phyloP scores from a whole-genome alignment of 1,284 basidiomycete species.

The Microbotryum violaceum region DNA sequence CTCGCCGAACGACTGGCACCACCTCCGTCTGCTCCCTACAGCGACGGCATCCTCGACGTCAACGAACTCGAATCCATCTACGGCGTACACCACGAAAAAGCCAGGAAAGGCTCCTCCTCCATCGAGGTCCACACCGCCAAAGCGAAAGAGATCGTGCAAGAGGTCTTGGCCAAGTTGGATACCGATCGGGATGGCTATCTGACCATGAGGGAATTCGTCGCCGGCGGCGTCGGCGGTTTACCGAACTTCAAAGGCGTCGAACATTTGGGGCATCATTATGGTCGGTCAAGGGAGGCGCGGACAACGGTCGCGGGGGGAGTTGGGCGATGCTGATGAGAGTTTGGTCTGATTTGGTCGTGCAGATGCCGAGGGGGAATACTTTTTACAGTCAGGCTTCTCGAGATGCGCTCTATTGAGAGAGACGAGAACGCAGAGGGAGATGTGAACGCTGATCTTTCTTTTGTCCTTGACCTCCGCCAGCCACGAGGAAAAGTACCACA shows the following conservation, averaged over 20 bases:
- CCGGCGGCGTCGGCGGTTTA: conserved; percentile 64
- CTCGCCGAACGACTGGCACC: too few relatives aligned
- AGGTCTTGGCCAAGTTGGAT: conserved; percentile 69
- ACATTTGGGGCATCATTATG: conserved; percentile 87
- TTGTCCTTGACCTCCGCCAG: conserved; percentile 64
- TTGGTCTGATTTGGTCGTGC: not conserved
- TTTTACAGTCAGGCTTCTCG: conserved; percentile 27
- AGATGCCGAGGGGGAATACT: conserved; percentile 49
- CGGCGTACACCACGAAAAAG: conserved; percentile 90
- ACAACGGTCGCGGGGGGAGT: too few relatives aligned
- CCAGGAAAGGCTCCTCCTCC: conserved; percentile 75
- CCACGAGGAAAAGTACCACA: conserved; percentile 93
- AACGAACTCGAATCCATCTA: conserved; percentile 45
- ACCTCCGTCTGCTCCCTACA: not conserved
- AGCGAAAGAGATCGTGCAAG: conserved; percentile 69
- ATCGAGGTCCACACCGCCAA: conserved; percentile 75
- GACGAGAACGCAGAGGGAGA: too few relatives aligned
- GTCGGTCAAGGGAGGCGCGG: conserved; percentile 39
- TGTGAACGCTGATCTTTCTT: too few relatives aligned
- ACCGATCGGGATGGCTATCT: conserved; percentile 69
- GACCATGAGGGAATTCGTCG: conserved; percentile 68
- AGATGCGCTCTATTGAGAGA: not conserved
- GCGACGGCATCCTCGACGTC: conserved; percentile 46
- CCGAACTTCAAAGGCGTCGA: conserved; percentile 65
- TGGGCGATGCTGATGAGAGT: not conserved